Base-by-base conservation (phyloP, 352 stramenopile species). In the Globisporangium barbulae region DNA sequence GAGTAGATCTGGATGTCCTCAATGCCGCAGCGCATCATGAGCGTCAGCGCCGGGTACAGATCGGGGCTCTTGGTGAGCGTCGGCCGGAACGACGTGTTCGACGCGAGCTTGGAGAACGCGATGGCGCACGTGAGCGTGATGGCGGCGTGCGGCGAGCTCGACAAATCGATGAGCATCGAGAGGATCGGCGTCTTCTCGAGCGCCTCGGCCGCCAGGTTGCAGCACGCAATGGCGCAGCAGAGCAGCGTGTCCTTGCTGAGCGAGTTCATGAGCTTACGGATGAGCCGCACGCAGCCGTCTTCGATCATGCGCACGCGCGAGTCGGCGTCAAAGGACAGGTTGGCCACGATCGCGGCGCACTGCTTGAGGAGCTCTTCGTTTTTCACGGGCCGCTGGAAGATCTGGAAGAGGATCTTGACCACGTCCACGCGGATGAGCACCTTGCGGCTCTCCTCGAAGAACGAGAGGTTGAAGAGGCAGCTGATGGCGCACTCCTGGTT, bases 1-100 rank as follows among this genome's bases (percentile, higher is more conserved):
- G 82, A 94, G 75, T 94, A 93, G 63, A 95, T 93, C 65, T 96
- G 89, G 30, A 94, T 94, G 47, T 94, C 81, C 41, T 94, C 85
- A 41, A 92, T 83, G 8, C 85, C 87, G 50, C 84, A 94, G 10
- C 89, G 85, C 89, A 96, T 96, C 87, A 96, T 94, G 31, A 91
- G 69, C 12, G 81, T 93, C 19, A 94, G 70, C 10, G 85, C 83
- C 0, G 83, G 85, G 61, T 91, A 92, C 54, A 94, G 37, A 47
- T 94, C 84, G 9, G 74, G 56, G 44, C 75, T 89, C 48, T 88
- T 89, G 7, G 86, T 82, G 30, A 94, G 78, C n/a, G 75, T 55
- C 0, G 72, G 67, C 0, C 86, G 73, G 19, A 83, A 85, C 4
- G 69, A 65, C 6, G 79, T 77, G 37, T 81, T 89, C 1, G 79